Evolutionary conservation across 2,329 filamentous ascomycete genomes (phyloP), one percentile per base, ranked within the genome.

Genomic region (Thelonectria discophora): DNA sequence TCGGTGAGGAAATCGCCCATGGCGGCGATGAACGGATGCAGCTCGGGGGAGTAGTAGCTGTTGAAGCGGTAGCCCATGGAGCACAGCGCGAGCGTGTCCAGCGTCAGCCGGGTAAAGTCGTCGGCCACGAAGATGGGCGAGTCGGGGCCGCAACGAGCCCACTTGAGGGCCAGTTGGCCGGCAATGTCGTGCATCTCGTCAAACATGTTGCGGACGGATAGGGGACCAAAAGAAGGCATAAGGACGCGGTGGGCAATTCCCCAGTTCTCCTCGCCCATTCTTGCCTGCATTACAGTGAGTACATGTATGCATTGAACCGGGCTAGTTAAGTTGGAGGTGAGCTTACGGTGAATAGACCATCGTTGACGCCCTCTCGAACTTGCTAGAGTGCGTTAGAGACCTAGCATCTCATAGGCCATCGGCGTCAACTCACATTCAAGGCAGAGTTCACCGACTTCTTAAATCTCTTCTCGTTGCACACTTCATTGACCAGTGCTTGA

Each of bases 31-130:
- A 93, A 92, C 0, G 89, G 89, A 67, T 93, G 90, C 73, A 89
- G 79, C 5, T 85, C 80, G 12, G 90, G 84, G 21, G 81, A 81
- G 70, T 92, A 93, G 76, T 88, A 92, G 2, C 85, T 88, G 76
- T 92, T 92, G 81, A 92, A 92, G 12, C 90, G 86, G 63, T 82
- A 88, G 20, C 84, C 84, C 86, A 90, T 89, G 21, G 86, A 80
- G 73, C 88, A 90, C 11, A 93, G 80, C 1, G 88, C 88, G 6
- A 93, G 82, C 0, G 89, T 90, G 72, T 93, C 90, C 5, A 93
- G 81, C 0, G 90, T 87, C 20, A 93, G 76, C 15, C 89, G 83
- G 3, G 89, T 91, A 64, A 91, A 90, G 73, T 91, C 88, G n/a
- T 90, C 86, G 0, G 84, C 82, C 0, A 86, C 84, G 27, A 80